Evolutionary conservation across 108 stramenopile genomes (phyloP), one percentile per base, ranked within the genome.

Genomic region (Fistulifera pelliculosa): DNA sequence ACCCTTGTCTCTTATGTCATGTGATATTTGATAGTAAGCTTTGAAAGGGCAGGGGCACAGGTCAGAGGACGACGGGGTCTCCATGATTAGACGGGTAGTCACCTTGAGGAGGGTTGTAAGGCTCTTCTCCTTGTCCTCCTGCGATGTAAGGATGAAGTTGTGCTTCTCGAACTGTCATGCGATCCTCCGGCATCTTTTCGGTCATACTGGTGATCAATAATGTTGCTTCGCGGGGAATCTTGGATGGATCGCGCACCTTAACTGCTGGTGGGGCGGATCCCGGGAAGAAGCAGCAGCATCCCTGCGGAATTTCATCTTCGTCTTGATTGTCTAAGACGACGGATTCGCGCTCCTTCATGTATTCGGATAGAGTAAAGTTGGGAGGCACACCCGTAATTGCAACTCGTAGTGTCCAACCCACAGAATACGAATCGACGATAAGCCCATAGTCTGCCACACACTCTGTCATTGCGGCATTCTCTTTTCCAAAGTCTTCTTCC

Each of bases 401-500:
- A 44, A 82, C 75, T 16, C 80, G 72, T 52, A 92, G 64, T 13
- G 90, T 92, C 56, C 79, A 73, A 2, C 90, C 90, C 1, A 86
- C 84, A 16, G 81, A 80, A 61, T 77, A 92, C 0, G 90, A 74
- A 67, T 92, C 90, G 3, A 81, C 83, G 41, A 85, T 83, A 86
- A 92, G 86, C 5, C 90, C 86, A 52, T 92, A 92, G 51, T 81
- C 83, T 1, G 84, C 77, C 23, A 85, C 78, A 54, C 80, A 85
- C 48, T 71, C 78, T 1, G 74, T 77, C 35, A 86, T 71, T 5
- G 86, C 72, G 11, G 70, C 79, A 42, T 71, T 69, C 7, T 59
- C 26, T 42, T 75, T 75, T 24, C 62, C 63, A 19, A 66, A 14
- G 53, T 76, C 76, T 38, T 68, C 77, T 6, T 44, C 47, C 1